Conservation (phyloP, 345 rosid genomes). For the Passiflora organensis region DNA sequence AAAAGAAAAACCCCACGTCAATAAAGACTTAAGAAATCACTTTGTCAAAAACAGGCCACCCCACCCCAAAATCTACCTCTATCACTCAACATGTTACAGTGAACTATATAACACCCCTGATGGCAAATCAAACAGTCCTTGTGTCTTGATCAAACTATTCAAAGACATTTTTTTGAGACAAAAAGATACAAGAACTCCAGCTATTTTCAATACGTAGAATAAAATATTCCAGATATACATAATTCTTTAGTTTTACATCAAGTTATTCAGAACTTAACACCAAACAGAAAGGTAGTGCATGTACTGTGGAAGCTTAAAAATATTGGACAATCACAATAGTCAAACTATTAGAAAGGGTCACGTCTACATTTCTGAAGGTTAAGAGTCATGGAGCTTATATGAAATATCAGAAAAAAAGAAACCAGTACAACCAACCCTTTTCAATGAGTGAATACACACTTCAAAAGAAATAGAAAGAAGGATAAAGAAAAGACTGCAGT, state of each 20-base stretch:
- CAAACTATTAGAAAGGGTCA: too few species aligned
- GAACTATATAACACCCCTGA: constrained; percentile 7
- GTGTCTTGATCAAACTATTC: constrained; percentile 3
- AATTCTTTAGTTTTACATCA: not conserved
- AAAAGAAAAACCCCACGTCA: constrained; percentile 45
- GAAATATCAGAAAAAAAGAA: too few species aligned
- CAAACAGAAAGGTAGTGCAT: not conserved
- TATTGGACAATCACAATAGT: too few species aligned
- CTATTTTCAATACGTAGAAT: too few species aligned
- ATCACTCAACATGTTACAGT: constrained; percentile 11
- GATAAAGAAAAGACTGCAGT: too few species aligned
- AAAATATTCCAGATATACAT: constrained; percentile 1
- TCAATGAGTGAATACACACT: too few species aligned
- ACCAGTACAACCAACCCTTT: too few species aligned
- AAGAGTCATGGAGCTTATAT: too few species aligned
- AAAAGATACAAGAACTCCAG: not conserved
- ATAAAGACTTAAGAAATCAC: constrained; percentile 29
- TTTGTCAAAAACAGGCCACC: constrained; percentile 15
- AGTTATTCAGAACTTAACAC: not conserved
- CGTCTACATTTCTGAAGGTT: too few species aligned
- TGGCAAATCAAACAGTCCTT: constrained; percentile 4
- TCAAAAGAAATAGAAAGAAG: too few species aligned
- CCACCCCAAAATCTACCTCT: constrained; percentile 20
- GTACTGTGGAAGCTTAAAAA: too few species aligned
- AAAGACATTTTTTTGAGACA: constrained; percentile 12